Evolutionary conservation across 2,329 filamentous ascomycete genomes (phyloP).

Genomic region (Sclerotinia sclerotiorum): DNA sequence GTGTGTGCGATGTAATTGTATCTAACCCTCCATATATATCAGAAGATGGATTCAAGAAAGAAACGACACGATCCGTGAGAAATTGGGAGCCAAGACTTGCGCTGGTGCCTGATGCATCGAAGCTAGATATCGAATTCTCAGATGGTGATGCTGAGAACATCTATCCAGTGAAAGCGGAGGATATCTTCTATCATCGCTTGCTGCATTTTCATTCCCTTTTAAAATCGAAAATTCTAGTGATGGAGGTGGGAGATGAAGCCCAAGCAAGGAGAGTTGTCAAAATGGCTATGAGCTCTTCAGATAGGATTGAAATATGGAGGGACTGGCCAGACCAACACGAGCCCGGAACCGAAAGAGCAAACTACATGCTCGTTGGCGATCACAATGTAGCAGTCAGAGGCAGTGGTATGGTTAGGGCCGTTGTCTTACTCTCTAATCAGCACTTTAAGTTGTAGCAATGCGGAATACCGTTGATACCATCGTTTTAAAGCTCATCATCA

Average conservation of each 20-base stretch:
- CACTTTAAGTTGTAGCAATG: not conserved
- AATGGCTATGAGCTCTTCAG: constrained; percentile 43
- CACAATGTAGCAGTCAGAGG: constrained; percentile 27
- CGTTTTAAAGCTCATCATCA: not conserved
- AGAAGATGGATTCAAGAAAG: constrained; percentile 54
- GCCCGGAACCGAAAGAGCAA: not conserved
- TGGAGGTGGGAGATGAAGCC: constrained; percentile 69
- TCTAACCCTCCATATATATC: constrained; percentile 95
- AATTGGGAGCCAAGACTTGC: constrained; percentile 79
- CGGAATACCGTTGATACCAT: not conserved
- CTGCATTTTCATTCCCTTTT: constrained; percentile 50
- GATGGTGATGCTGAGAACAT: not conserved
- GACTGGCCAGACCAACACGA: constrained; percentile 55
- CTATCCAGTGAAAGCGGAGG: not conserved
- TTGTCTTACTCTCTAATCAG: constrained; percentile 16
- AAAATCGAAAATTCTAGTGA: constrained; percentile 56
- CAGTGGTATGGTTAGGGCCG: constrained; percentile 30
- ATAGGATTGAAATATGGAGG: constrained; percentile 65
- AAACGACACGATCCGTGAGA: constrained; percentile 72
- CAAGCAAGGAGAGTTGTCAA: constrained; percentile 66
- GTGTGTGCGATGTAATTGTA: constrained; percentile 58
- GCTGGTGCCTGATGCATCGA: constrained; percentile 55
- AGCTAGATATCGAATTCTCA: not conserved
- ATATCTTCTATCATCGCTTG: constrained; percentile 66
- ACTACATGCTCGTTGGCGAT: not conserved